phyloP scores from a whole-genome alignment of 1,139 yeast genomes.

The Lodderomyces margitis region DNA sequence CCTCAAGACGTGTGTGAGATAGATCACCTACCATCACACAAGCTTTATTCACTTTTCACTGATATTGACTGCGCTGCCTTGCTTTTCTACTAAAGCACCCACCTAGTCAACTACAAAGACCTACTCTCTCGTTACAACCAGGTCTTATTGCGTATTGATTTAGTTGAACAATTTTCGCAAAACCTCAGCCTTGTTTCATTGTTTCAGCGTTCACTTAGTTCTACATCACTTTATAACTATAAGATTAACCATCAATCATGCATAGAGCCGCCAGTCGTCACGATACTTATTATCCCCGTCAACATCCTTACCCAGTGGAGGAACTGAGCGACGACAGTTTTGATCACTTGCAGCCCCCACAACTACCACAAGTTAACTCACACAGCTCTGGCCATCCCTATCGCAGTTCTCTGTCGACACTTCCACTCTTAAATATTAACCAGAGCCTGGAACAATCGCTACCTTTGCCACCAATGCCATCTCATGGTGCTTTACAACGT shows the following conservation, averaged over 20 bases:
- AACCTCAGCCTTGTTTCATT: background rate
- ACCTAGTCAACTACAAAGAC: too few relatives aligned
- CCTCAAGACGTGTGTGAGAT: too few relatives aligned
- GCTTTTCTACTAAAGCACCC: too few relatives aligned
- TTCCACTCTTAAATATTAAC: background rate
- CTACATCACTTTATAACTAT: background rate
- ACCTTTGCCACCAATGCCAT: background rate
- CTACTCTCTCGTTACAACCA: too few relatives aligned
- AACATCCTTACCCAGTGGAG: background rate
- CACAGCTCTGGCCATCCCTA: background rate
- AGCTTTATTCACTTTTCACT: too few relatives aligned
- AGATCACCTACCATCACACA: too few relatives aligned
- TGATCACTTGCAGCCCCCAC: background rate
- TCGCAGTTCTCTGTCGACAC: background rate
- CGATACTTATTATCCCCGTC: background rate
- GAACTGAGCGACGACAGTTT: constrained; percentile 2
- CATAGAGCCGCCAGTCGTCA: background rate
- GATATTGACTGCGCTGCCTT: too few relatives aligned
- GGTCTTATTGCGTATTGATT: too few relatives aligned
- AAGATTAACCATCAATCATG: background rate
- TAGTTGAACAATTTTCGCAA: too few relatives aligned
- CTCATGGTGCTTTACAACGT: background rate
- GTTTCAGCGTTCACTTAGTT: background rate
- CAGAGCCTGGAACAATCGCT: background rate
- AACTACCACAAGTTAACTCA: background rate